Percentiles rank a stretch among this genome's conserved stretches.
Evolutionary conservation across 345 rosid genomes (phyloP).

Genomic region (Physaria fendleri): DNA sequence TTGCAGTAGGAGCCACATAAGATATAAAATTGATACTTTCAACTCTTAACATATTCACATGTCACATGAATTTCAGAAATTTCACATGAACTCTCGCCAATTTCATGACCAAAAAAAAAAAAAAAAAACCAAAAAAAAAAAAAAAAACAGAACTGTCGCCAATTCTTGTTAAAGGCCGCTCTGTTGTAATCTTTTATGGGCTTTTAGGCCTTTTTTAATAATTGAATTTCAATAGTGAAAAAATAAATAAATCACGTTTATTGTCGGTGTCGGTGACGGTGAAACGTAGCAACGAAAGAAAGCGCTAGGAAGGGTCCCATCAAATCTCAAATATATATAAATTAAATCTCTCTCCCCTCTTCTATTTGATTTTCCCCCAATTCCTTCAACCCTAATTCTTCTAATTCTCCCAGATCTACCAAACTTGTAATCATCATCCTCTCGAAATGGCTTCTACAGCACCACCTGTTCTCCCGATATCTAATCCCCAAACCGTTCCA

Average conservation of each 20-base stretch:
- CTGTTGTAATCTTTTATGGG: no score
- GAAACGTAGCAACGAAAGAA: constrained; percentile 21
- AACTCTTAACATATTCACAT: background rate
- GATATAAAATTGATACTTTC: background rate
- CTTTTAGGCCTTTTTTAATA: no score
- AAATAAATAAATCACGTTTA: background rate
- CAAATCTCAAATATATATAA: background rate
- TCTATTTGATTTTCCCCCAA: background rate
- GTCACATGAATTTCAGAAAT: background rate
- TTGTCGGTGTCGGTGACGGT: constrained; percentile 33
- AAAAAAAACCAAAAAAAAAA: no score
- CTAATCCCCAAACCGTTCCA: constrained; percentile 28
- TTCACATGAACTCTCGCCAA: no score
- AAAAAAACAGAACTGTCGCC: no score
- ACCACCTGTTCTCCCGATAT: constrained; percentile 38
- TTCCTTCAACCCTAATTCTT: background rate
- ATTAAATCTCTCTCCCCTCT: background rate
- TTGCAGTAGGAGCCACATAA: background rate
- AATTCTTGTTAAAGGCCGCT: no score
- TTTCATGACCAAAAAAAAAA: no score
- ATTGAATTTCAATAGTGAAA: no score
- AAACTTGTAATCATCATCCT: background rate
- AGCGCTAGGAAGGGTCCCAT: constrained; percentile 27
- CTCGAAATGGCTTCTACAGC: constrained; percentile 40
- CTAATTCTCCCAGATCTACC: constrained; percentile 1